Base-by-base conservation (phyloP, 140 eudicot species). In the Bidens hawaiensis region DNA sequence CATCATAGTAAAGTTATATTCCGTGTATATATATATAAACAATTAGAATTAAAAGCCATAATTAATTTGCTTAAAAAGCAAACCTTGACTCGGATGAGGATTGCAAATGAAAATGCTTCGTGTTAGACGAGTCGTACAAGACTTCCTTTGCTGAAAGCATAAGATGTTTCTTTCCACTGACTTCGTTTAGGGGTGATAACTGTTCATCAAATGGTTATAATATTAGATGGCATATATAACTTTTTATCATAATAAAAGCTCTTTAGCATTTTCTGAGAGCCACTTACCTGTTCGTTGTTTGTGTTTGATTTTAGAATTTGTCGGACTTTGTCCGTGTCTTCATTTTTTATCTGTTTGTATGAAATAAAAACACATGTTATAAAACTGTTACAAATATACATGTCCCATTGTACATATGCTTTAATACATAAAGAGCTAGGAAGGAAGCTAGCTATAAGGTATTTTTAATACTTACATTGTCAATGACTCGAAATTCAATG, bases 401-500 rank as follows among this genome's bases (percentile, higher is more conserved):
- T n/a, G n/a, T n/a, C n/a, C n/a, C n/a, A n/a, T n/a, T n/a, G n/a
- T n/a, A n/a, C n/a, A n/a, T 5, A 27, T 5, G 3, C 5, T 27
- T 27, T 27, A 5, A 27, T 2, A 27, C 31, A 27, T 27, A 27
- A 27, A 27, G 31, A 27, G 31, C n/a, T n/a, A n/a, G n/a, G 31
- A 27, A 27, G 31, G n/a, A n/a, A n/a, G n/a, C n/a, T n/a, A n/a
- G n/a, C 31, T 27, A 27, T 27, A 27, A 5, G 31, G 31, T 27
- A 2, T 30, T 16, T 2, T 28, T 6, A 7, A 31, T 16, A 33
- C 64, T 31, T 57, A 23, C 64, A 10, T 57, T 57, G 2, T 56
- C 62, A 28, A 56, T 56, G 15, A 38, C 24, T 56, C 5, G 62
- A 56, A 56, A 56, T 10, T 56, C 25, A 31, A 56, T 30, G 40